Conservation (phyloP, 345 rosid species). For the Brassica juncea region DNA sequence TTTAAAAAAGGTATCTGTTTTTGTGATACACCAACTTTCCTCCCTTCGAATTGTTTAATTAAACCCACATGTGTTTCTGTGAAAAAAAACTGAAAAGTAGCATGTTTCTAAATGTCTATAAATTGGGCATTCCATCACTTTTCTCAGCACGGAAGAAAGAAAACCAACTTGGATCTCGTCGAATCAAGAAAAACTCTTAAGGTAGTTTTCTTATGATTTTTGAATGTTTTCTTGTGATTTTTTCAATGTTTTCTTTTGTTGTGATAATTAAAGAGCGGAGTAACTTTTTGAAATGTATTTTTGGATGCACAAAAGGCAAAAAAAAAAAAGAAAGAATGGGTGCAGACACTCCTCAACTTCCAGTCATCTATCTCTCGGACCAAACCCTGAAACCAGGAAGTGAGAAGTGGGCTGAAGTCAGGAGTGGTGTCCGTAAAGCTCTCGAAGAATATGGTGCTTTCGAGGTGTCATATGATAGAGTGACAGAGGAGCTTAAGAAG, state of each 20-base stretch:
- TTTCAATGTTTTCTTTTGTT: not conserved
- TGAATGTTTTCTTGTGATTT: not conserved
- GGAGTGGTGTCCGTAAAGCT: slow-evolving; percentile 28
- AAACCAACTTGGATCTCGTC: not conserved
- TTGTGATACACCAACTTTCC: slow-evolving; percentile 11
- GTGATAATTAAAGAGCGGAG: not conserved
- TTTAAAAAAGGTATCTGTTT: not conserved
- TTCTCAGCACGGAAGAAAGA: not conserved
- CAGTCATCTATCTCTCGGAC: slow-evolving; percentile 21
- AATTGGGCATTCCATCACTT: not conserved
- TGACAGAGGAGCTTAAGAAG: slow-evolving; percentile 11
- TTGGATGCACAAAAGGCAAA: not conserved
- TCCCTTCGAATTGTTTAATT: not conserved
- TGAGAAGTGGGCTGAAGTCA: slow-evolving; percentile 20
- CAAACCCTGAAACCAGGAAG: slow-evolving; percentile 30
- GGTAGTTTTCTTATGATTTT: not conserved
- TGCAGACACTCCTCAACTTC: slow-evolving; percentile 3
- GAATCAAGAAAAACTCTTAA: not conserved
- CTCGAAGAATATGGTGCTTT: slow-evolving; percentile 18
- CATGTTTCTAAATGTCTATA: slow-evolving; percentile 8
- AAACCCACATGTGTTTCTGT: not conserved
- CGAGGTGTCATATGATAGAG: slow-evolving; percentile 13
- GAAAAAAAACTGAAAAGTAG: not conserved
- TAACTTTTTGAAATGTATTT: not conserved
- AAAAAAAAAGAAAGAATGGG: slow-evolving; percentile 1